Evolutionary conservation across 1,284 basidiomycete species (phyloP), one percentile per base, ranked within the genome.

Genomic region (Phellopilus nigrolimitatus): DNA sequence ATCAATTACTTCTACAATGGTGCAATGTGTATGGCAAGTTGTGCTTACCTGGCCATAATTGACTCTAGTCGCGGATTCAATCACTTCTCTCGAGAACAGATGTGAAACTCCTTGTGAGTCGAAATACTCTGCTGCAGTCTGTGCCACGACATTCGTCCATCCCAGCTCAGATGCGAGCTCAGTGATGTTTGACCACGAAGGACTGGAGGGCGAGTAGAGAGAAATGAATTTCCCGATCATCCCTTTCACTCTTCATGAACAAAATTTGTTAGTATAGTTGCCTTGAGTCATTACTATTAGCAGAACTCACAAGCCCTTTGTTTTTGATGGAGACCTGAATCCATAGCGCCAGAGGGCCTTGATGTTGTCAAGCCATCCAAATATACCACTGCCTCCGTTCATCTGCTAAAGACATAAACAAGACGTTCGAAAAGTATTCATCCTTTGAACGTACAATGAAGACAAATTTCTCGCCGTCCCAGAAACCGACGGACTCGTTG

Each of bases 321-420:
- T 77, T 48, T 75, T 74, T 49, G 69, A 72, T 0, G 89, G 83
- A 10, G 90, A 79, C 12, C 73, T 66, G 52, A 82, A 76, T 1
- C 95, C 95, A 65, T 97, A 98, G 53, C 91, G 76, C 78, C 83
- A 84, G 21, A 92, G 53, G 1, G 86, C 67, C 64, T 88, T 89
- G 43, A 84, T 60, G 3, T 78, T 82, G 60, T 86, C 82, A 78
- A 82, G 82, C 84, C 84, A 92, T n/a, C 68, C 68, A 36, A 68
- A 60, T 49, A 62, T 65, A 19, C 64, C 61, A 22, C 71, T 68
- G 53, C 80, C 63, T 71, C 64, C 70, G 75, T 63, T 88, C 84
- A 64, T 72, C 39, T 38, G 50, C 28, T 47, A 54, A 22, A 46
- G 40, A 15, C 39, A 49, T 37, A 6, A 51, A 28, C 30, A 15